Base-by-base conservation (phyloP, 1,139 yeast genomes). In the Groenewaldozyma auringiensis region DNA sequence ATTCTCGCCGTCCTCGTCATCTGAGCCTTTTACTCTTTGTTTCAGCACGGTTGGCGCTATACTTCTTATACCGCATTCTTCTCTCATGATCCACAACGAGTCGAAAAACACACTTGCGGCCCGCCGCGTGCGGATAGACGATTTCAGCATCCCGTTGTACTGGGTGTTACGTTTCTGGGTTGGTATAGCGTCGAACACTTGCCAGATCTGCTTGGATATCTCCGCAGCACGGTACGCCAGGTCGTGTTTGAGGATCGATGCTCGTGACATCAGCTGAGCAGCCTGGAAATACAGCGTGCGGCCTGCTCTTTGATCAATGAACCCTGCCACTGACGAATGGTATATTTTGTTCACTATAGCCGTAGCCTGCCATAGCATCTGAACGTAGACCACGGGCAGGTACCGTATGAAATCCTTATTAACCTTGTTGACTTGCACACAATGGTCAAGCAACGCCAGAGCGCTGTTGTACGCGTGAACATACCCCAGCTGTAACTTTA, bases 141-240 rank as follows among this genome's bases (percentile, higher is more conserved):
- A 60, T 20, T 54, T 51, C 1, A 55, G 51, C n/a, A 50, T 49
- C 4, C 53, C 42, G 22, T 50, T 36, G 13, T 41, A 43, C 31
- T 38, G 29, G 13, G 44, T 42, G 29, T 42, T 38, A 29, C 41
- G 37, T 58, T 45, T 20, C 58, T 56, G 42, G 25, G 41, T 46
- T 49, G 76, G 73, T 47, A 81, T 65, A 1, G 77, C 70, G 46
- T 79, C 76, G 63, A 84, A 84, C 50, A 88, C 72, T 53, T 83
- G 87, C 98, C 98, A 92, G 72, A 87, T 81, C 58, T 88, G 88
- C 56, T 85, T 78, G 92, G 92, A 86, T 49, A 92, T 87, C 17
- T 95, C 96, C 46, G 95, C 82, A 0, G 95, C 85, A 53, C 97
- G 75, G 63, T 84, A 86, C 1, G 96, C 88, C 73, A 92, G 81